Conservation (phyloP, 345 rosid genomes). For the Eucalyptus guilfoylei region DNA sequence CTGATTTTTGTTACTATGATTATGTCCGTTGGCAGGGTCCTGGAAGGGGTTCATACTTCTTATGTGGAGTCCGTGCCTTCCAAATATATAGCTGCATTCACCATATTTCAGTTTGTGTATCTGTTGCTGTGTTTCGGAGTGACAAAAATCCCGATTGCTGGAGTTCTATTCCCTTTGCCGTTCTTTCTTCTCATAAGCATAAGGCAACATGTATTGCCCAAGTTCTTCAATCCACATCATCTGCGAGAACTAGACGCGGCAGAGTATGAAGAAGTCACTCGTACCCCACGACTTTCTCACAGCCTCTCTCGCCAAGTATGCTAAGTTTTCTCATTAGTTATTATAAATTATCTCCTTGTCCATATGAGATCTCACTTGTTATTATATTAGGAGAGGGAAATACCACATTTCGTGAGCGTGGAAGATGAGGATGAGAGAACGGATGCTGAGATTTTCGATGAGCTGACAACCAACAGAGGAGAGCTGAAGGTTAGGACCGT, state of each 20-base stretch:
- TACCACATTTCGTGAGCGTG: neutral
- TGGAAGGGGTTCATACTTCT: constrained; percentile 62
- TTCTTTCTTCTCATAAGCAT: constrained; percentile 69
- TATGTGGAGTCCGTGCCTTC: constrained; percentile 68
- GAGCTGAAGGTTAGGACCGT: constrained; percentile 49
- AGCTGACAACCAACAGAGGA: constrained; percentile 74
- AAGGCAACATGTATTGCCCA: constrained; percentile 65
- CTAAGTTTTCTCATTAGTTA: neutral
- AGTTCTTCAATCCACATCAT: constrained; percentile 27
- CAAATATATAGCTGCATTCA: constrained; percentile 40
- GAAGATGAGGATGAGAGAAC: constrained; percentile 20
- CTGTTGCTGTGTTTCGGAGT: constrained; percentile 58
- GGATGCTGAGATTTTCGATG: constrained; percentile 65
- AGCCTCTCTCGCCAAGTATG: constrained; percentile 21
- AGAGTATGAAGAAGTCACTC: constrained; percentile 61
- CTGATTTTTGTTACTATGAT: neutral
- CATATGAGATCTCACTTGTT: neutral
- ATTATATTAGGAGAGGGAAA: constrained; percentile 24
- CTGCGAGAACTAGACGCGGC: constrained; percentile 71
- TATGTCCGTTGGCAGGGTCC: constrained; percentile 28
- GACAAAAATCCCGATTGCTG: constrained; percentile 85
- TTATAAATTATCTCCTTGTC: neutral
- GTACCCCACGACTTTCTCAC: constrained; percentile 24
- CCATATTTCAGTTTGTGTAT: constrained; percentile 50
- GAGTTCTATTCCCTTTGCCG: constrained; percentile 76